These are phyloP conservation scores for Beauveria varroae DNA, from an alignment of 2,329 filamentous ascomycete genomes.

Conservation along the genomic window DNA sequence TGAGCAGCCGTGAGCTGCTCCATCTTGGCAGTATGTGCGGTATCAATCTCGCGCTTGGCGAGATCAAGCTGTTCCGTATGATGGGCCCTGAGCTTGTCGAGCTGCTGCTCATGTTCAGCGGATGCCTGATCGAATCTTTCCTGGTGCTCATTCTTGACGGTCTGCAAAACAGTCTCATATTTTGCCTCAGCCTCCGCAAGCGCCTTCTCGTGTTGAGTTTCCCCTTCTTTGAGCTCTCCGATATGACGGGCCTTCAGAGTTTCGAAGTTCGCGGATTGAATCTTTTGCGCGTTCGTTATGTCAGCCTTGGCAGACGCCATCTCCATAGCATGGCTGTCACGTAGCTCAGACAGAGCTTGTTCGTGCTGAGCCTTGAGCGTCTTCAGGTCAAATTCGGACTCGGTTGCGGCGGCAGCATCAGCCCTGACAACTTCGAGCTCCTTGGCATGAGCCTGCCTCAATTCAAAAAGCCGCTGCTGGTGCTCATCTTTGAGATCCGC, in stretches of 20 bases:
- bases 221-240: slow-evolving; percentile 20
- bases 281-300: neutral
- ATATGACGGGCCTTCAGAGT: neutral
- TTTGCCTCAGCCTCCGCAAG: slow-evolving; percentile 33
- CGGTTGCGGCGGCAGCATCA: neutral
- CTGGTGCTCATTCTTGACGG: slow-evolving; percentile 33
- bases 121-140: slow-evolving; percentile 11
- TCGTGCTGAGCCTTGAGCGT: slow-evolving; percentile 40
- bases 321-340: slow-evolving; percentile 32
- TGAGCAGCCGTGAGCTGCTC: neutral
- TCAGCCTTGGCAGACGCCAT: slow-evolving; percentile 34
- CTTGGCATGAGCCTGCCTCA: slow-evolving; percentile 31
- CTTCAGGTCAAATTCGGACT: neutral
- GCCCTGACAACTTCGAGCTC: slow-evolving; percentile 36
- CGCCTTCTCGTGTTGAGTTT: slow-evolving; percentile 38
- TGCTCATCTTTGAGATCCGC: slow-evolving; percentile 37
- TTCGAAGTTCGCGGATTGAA: neutral
- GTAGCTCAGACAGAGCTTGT: slow-evolving; percentile 38
- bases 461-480: slow-evolving; percentile 38
- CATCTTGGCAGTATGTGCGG: neutral
- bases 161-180: slow-evolving; percentile 8
- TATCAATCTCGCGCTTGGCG: neutral
- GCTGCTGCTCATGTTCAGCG: slow-evolving; percentile 1
- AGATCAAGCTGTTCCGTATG: slow-evolving; percentile 1
- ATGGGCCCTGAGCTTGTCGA: neutral